Evolutionary conservation across 1,284 basidiomycete species (phyloP).

Genomic region (Puccinia horiana): DNA sequence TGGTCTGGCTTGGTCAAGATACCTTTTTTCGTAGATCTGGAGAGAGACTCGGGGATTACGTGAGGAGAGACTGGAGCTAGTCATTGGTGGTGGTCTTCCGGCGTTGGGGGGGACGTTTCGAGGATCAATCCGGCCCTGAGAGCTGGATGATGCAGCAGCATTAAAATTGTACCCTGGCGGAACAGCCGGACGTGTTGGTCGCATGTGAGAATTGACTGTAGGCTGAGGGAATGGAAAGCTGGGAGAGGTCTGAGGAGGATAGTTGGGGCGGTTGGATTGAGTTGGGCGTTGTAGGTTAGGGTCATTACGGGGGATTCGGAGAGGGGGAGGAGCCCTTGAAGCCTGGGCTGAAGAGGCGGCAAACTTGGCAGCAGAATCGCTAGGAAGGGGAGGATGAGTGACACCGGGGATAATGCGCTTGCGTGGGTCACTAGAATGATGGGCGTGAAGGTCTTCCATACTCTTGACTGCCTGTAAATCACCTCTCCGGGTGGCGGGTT

Average conservation of each 20-base stretch:
- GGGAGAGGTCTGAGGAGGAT: conserved; percentile 18
- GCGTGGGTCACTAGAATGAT: conserved; percentile 13
- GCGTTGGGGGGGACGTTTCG: neutral
- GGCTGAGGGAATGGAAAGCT: conserved; percentile 46
- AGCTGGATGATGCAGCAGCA: neutral
- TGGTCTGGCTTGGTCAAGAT: conserved; percentile 28
- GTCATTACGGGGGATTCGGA: conserved; percentile 31
- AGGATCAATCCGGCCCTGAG: conserved; percentile 24
- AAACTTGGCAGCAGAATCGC: conserved; percentile 12
- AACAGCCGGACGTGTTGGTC: conserved; percentile 24
- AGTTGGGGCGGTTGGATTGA: conserved; percentile 21
- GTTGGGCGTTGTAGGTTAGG: neutral
- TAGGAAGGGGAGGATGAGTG: conserved; percentile 41
- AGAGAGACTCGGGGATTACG: conserved; percentile 19
- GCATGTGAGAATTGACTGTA: conserved; percentile 15
- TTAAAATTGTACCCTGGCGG: conserved; percentile 11
- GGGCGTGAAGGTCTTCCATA: conserved; percentile 45
- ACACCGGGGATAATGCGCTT: conserved; percentile 4
- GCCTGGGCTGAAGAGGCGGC: conserved; percentile 1
- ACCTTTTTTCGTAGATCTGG: conserved; percentile 28
- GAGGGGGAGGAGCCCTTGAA: neutral
- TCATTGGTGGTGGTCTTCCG: conserved; percentile 16
- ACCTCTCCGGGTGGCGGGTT: neutral
- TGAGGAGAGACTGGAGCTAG: conserved; percentile 1
- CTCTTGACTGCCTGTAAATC: conserved; percentile 44